These are phyloP conservation scores for Cyclanthera cordifolia DNA, from an alignment of 306 rosid genomes.

Conservation along the genomic window DNA sequence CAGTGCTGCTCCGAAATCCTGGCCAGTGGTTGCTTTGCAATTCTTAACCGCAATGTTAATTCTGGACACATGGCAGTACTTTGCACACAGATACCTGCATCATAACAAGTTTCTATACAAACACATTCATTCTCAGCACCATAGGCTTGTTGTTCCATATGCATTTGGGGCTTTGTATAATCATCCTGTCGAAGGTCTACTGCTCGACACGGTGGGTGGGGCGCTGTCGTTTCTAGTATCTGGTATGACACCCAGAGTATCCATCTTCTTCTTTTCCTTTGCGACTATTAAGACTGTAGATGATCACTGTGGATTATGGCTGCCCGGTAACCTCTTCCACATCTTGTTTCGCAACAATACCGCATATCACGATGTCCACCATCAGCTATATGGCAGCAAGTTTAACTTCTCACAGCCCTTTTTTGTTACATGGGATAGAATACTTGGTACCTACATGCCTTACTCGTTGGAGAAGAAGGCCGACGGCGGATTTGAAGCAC, in stretches of 20 bases:
- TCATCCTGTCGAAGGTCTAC: constrained; percentile 79
- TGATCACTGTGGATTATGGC: constrained; percentile 84
- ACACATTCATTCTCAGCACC: constrained; percentile 81
- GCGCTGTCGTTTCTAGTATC: constrained; percentile 66
- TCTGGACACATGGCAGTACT: constrained; percentile 90
- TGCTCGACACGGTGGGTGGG: constrained; percentile 78
- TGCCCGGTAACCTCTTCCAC: constrained; percentile 73
- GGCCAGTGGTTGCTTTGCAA: constrained; percentile 29
- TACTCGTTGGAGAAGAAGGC: constrained; percentile 51
- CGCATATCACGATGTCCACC: constrained; percentile 90
- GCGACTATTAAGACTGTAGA: constrained; percentile 73
- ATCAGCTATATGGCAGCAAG: constrained; percentile 75
- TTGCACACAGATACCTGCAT: constrained; percentile 83
- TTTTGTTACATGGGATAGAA: constrained; percentile 74
- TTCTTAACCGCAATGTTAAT: constrained; percentile 64
- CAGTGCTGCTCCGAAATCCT: constrained; percentile 8
- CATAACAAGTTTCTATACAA: constrained; percentile 76
- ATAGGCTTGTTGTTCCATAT: constrained; percentile 65
- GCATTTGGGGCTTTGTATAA: constrained; percentile 89
- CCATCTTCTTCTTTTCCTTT: constrained; percentile 67
- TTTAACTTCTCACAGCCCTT: constrained; percentile 85
- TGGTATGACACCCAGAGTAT: constrained; percentile 75
- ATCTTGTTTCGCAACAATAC: constrained; percentile 65
- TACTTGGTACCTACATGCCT: constrained; percentile 78
- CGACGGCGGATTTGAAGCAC: constrained; percentile 65